Base-by-base conservation (phyloP, 2,329 filamentous ascomycete species). In the Metarhizium anisopliae region DNA sequence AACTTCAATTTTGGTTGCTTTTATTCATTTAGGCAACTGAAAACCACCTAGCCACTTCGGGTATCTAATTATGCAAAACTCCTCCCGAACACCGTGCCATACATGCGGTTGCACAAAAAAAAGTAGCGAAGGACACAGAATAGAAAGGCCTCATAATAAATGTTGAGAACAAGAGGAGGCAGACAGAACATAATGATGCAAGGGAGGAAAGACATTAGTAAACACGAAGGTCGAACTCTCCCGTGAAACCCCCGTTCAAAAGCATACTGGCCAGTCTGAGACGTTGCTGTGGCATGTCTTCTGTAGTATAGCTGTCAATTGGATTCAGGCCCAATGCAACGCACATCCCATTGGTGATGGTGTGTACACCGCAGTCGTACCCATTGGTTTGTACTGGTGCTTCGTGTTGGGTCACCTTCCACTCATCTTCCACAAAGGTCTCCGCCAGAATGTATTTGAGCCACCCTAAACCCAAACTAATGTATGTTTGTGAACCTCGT, bases 321-420 rank as follows among this genome's bases (percentile, higher is more conserved):
- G 81, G 79, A 57, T 76, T 77, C 18, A 83, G 61, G 1, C 80
- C 80, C 36, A 83, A 64, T 0, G 78, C 74, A 40, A 84, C 63
- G 55, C 83, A 87, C 51, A 90, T 78, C 16, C 81, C 84, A 64
- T 92, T 93, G 18, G 87, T 81, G 60, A 89, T 83, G 14, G 85
- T 82, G 66, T 90, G 89, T 3, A 90, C 81, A n/a, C 89, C 89
- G 61, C 89, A 92, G 66, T 92, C 89, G 64, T 80, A 83, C 1
- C 79, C 78, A 64, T 92, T 92, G 30, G 71, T 75, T 67, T 92
- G 88, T 2, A 60, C 63, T 0, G 81, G 77, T 40, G 80, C 81
- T 16, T 70, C 67, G 49, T 78, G 74, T n/a, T 70, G 66, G 7
- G 79, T 70, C 1, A 75, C 71, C 29, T 67, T 73, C 88, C 88